A percentile compares a stretch with the other conserved stretches of the same genome.
Evolutionary conservation across 257 asterid species (phyloP).

Genomic region (Eucommia ulmoides): DNA sequence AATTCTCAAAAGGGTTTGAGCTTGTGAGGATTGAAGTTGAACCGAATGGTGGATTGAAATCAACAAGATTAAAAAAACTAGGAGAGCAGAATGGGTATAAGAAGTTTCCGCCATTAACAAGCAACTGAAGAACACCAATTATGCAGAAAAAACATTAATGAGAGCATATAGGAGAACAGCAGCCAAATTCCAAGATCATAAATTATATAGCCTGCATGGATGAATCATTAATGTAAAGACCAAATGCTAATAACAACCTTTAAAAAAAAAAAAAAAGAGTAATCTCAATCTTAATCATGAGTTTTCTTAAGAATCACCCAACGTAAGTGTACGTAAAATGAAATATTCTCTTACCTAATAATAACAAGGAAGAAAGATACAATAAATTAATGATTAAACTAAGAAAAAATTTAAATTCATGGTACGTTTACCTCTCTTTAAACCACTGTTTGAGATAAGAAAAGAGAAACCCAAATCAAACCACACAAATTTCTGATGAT

Average conservation of each 20-base stretch:
- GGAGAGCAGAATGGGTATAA: conserved; percentile 4
- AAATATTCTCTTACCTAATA: not conserved
- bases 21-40: conserved; percentile 41
- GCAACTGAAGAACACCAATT: not conserved
- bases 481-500: not conserved
- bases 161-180: not conserved
- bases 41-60: conserved; percentile 30
- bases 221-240: not conserved
- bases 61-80: conserved; percentile 17
- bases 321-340: not conserved
- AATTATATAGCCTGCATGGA: not conserved
- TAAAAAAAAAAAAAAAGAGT: not conserved
- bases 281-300: not conserved
- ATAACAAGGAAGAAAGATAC: not conserved
- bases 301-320: not conserved
- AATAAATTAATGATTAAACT: not conserved
- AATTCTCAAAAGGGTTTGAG: conserved; percentile 34
- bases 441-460: not conserved
- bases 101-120: conserved; percentile 22
- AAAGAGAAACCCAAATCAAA: not conserved
- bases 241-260: not conserved
- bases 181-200: not conserved
- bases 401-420: not conserved
- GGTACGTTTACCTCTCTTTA: not conserved
- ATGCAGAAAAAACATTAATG: not conserved